Base-by-base conservation (phyloP, 2,329 filamentous ascomycete genomes). In the Fusarium pseudocircinatum region DNA sequence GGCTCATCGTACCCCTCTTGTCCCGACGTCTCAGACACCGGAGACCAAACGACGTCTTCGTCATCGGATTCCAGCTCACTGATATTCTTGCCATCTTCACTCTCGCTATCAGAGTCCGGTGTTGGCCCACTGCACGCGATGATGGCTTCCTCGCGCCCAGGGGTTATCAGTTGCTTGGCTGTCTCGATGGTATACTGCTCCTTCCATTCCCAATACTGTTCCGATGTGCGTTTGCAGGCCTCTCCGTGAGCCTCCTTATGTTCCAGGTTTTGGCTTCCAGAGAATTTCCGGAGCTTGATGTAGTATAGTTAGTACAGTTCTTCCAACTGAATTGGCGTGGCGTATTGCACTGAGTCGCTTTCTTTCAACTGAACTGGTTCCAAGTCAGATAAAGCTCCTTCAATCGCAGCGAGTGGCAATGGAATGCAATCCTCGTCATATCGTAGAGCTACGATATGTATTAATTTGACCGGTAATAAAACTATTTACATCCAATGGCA, bases 251-350 rank as follows among this genome's bases (percentile, higher is more conserved):
- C 24, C 18, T 11, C 43, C 4, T 46, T 12, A 28, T 46, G 24
- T 10, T 18, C 18, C 43, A 46, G 28, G 43, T 28, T 46, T 4
- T 15, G 18, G 18, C 7, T 12, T 3, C 43, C 24, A 7, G 43
- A 28, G 24, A 7, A 46, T 3, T 28, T 46, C 8, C 24, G 43
- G 0, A 46, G 43, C 5, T 3, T 4, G 0, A 46, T 28, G 24
- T 28, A 46, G 18, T 3, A 7, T 0, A 22, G 24, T 22, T 18
- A 46, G 3, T 46, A 28, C 0, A 0, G 6, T 4, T 46, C 43
- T 46, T 32, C 30, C 3, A 32, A 32, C 30, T 12, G 30, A 11
- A 30, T 9, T 30, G 10, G 30, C 30, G 9, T 30, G 28, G 28
- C 28, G 28, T 30, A 30, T 3, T 30, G 7, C 28, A 9, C 28